Base-by-base conservation (phyloP, 148 eudicot species). In the Chenopodium formosanum region DNA sequence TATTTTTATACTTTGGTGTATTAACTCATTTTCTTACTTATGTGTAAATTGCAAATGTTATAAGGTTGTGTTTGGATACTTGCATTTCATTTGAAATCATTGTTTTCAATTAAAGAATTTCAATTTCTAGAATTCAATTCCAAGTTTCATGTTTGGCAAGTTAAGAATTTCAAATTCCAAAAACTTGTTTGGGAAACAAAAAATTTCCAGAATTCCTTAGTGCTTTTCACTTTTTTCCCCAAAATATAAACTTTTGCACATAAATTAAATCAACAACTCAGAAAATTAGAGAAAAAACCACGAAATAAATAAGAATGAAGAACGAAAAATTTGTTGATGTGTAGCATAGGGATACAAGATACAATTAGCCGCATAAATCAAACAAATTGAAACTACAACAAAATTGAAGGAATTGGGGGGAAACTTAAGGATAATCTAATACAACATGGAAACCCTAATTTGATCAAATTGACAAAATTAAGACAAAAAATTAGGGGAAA, bases 281-380 rank as follows among this genome's bases (percentile, higher is more conserved):
- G 9, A 68, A n/a, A 82, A 67, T 58, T 66, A 80, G 67, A 4
- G 27, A 85, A 72, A 78, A 40, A 85, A 73, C 19, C 75, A 85
- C 32, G 40, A 65, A 73, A 78, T 53, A 67, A 84, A 80, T 17
- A 70, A 75, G 78, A 65, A 77, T 22, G 78, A 68, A 52, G 44
- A 74, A 63, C 40, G 63, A 64, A 12, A 82, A 74, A 75, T 82
- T 82, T 70, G 82, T 85, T 82, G 82, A 73, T 82, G 85, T 82
- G 66, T 81, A 82, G 80, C 82, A 78, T 75, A 69, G 71, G 72
- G 82, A 78, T 82, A 85, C 82, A 82, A 52, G 60, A 85, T 85
- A 85, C 84, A 85, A 68, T 75, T 47, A 60, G 68, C 22, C 74
- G 52, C 32, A 82, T 44, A 40, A 78, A 81, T 12, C 77, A 58